These are phyloP conservation scores for Mycena capillaripes DNA, from an alignment of 768 basidiomycete genomes.

Conservation along the genomic window DNA sequence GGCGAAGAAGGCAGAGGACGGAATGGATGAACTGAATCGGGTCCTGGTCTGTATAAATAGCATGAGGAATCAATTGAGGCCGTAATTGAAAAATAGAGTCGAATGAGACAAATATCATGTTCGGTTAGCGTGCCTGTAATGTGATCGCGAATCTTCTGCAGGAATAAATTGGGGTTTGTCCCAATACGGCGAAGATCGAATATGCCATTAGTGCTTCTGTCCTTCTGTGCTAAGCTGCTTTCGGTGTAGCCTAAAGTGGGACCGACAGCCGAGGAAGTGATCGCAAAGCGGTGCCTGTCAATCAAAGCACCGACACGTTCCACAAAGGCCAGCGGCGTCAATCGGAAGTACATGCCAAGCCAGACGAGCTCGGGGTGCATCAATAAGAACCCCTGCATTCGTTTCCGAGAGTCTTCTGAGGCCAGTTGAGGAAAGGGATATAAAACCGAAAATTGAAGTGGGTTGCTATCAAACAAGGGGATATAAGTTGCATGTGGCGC, in stretches of 20 bases:
- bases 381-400: not conserved
- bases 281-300: not conserved
- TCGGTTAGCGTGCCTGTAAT: not conserved
- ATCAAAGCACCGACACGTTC: not conserved
- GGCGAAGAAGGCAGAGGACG: slow-evolving; percentile 4
- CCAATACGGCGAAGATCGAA: slow-evolving; percentile 3
- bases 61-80: slow-evolving; percentile 13
- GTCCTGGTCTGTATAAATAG: not conserved
- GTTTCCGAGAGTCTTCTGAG: too few relatives aligned
- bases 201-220: not conserved
- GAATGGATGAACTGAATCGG: slow-evolving; percentile 7
- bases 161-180: slow-evolving; percentile 4
- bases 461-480: not conserved
- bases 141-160: not conserved
- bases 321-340: slow-evolving; percentile 1
- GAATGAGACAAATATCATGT: slow-evolving; percentile 11
- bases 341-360: not conserved
- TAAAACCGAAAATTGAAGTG: not conserved
- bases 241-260: not conserved
- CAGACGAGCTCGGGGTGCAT: slow-evolving; percentile 15
- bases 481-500: not conserved
- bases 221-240: not conserved
- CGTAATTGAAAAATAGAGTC: slow-evolving; percentile 1
- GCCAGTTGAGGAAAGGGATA: not conserved
- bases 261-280: not conserved